Conservation (phyloP, 371 early-diverging fungal genomes). For the Phascolomyces articulosus region DNA sequence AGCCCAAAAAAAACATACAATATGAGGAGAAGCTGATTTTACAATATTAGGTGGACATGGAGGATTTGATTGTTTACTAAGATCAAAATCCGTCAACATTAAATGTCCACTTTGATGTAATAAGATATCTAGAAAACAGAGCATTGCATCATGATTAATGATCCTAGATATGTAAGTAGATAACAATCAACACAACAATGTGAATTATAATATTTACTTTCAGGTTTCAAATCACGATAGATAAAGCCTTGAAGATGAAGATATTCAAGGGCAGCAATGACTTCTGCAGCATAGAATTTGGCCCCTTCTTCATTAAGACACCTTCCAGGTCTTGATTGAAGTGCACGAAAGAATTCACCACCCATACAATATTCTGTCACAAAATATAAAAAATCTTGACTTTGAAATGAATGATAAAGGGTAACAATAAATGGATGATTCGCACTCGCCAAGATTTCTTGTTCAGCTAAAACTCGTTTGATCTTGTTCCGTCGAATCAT, state of each 20-base stretch:
- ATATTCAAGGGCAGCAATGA: conserved; percentile 91
- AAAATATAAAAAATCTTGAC: conserved; percentile 91
- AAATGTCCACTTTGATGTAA: conserved; percentile 93
- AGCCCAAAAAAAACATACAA: conserved; percentile 35
- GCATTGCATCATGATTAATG: no score
- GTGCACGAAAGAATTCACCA: conserved; percentile 95
- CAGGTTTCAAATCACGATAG: conserved; percentile 99
- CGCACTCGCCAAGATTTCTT: conserved; percentile 89
- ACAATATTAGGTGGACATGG: conserved; percentile 79
- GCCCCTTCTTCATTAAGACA: conserved; percentile 87
- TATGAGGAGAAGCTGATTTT: conserved; percentile 58
- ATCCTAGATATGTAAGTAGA: background rate
- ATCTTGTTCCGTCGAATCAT: conserved; percentile 97
- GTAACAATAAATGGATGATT: conserved; percentile 99
- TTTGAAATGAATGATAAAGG: conserved; percentile 95
- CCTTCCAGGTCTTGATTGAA: conserved; percentile 86
- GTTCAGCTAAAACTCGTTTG: conserved; percentile 94
- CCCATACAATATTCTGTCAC: conserved; percentile 99
- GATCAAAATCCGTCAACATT: conserved; percentile 96
- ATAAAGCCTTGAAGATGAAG: conserved; percentile 96
- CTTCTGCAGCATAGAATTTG: conserved; percentile 98
- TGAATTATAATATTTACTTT: conserved; percentile 68
- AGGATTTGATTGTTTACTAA: conserved; percentile 85
- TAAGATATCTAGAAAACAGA: conserved; percentile 71
- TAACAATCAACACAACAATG: background rate